Percentiles rank a stretch among this genome's conserved stretches.
Conservation (phyloP, 768 basidiomycete genomes). For the Hygrophorus pudorinus region DNA sequence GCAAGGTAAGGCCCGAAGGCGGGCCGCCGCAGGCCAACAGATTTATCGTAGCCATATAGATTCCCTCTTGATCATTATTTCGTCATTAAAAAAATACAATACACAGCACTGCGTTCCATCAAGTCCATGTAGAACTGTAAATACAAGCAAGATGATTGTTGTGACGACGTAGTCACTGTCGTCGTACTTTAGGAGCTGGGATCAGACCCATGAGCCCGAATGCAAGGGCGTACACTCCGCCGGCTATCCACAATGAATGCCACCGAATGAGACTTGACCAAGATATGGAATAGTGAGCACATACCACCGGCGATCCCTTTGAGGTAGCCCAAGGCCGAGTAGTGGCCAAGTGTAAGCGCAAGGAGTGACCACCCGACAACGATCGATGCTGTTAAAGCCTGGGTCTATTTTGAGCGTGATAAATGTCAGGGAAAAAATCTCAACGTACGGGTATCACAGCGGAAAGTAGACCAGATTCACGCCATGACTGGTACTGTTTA, state of each 20-base stretch:
- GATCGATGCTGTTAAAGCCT: constrained; percentile 57
- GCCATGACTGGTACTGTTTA: constrained; percentile 62
- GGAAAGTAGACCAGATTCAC: constrained; percentile 58
- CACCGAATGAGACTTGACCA: background rate
- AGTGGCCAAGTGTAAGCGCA: constrained; percentile 53
- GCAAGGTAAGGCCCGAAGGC: no score
- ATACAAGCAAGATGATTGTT: background rate
- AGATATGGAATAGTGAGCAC: constrained; percentile 9
- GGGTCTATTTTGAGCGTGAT: background rate
- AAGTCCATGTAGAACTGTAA: background rate
- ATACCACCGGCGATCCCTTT: constrained; percentile 55
- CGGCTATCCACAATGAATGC: constrained; percentile 30
- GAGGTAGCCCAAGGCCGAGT: constrained; percentile 55
- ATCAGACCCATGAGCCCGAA: constrained; percentile 72
- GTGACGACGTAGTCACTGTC: background rate
- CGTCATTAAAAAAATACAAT: constrained; percentile 5
- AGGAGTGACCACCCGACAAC: constrained; percentile 61
- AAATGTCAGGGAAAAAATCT: constrained; percentile 2
- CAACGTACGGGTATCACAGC: constrained; percentile 51
- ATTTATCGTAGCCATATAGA: no score
- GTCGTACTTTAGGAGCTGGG: constrained; percentile 46
- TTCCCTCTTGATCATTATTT: no score
- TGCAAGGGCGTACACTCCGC: constrained; percentile 55
- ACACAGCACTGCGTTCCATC: no score
- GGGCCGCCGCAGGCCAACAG: no score